Evolutionary conservation across 2,329 filamentous ascomycete genomes (phyloP).

Genomic region (Paraphaeosphaeria minitans): DNA sequence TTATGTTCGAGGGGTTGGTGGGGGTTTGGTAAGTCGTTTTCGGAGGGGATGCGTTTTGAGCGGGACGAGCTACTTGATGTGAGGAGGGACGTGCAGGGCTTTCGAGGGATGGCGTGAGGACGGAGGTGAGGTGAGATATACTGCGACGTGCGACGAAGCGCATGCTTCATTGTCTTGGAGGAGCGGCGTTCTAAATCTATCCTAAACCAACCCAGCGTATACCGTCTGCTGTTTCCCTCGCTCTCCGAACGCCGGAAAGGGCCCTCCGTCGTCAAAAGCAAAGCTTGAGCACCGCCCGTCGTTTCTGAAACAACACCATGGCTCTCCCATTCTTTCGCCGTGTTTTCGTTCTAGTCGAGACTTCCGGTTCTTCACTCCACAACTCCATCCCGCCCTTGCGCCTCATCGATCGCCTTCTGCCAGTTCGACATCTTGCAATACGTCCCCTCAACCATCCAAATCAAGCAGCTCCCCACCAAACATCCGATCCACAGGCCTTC

Average conservation of each 20-base stretch:
- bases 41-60: too few relatives aligned
- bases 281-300: background rate
- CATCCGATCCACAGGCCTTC: constrained; percentile 46
- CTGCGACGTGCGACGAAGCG: background rate
- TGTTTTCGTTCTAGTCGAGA: background rate
- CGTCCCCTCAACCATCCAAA: constrained; percentile 40
- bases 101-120: background rate
- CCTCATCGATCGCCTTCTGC: constrained; percentile 39
- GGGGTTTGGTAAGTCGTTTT: too few relatives aligned
- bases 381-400: constrained; percentile 28
- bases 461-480: constrained; percentile 39
- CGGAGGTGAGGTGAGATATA: background rate
- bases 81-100: too few relatives aligned
- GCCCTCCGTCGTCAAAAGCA: background rate
- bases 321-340: background rate
- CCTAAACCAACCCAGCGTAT: background rate
- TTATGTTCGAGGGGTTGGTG: too few relatives aligned
- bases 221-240: background rate
- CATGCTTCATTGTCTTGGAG: background rate
- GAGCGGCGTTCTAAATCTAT: background rate
- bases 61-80: too few relatives aligned
- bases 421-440: constrained; percentile 41
- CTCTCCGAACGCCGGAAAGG: background rate
- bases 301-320: background rate
- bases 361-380: background rate